These are phyloP conservation scores for Sporothrix luriei DNA, from an alignment of 2,329 filamentous ascomycete genomes.

Conservation along the genomic window DNA sequence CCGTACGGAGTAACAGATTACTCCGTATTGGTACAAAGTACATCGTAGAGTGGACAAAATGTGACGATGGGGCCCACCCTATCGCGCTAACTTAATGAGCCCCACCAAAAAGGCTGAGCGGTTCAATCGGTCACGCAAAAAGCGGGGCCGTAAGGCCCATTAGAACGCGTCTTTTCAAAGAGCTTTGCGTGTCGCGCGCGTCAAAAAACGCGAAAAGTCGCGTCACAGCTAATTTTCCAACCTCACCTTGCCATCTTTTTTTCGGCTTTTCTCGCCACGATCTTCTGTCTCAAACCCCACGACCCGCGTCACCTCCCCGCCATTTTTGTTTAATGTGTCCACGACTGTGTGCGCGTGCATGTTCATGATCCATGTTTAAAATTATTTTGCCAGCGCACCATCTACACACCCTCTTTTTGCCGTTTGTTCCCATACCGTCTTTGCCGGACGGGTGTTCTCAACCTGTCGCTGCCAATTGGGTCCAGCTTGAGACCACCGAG, in stretches of 20 bases:
- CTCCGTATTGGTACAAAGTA: too few species aligned
- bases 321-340: not conserved
- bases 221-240: constrained; percentile 20
- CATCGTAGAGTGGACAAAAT: too few species aligned
- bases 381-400: constrained; percentile 1
- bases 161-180: constrained; percentile 8
- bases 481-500: not conserved
- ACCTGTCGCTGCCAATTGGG: constrained; percentile 3
- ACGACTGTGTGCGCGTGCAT: not conserved
- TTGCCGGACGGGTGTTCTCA: not conserved
- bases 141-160: not conserved
- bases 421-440: not conserved
- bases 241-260: not conserved
- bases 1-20: too few species aligned
- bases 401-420: constrained; percentile 9
- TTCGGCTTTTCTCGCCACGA: not conserved
- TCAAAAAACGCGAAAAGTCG: constrained; percentile 30
- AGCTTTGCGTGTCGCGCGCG: constrained; percentile 11
- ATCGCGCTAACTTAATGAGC: not conserved
- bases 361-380: not conserved
- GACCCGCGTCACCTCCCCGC: constrained; percentile 7
- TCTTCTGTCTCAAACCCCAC: constrained; percentile 17
- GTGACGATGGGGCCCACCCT: not conserved
- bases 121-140: constrained; percentile 10
- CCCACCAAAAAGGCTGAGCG: not conserved